phyloP scores from a whole-genome alignment of 208 protist genomes.

The Leishmania major region DNA sequence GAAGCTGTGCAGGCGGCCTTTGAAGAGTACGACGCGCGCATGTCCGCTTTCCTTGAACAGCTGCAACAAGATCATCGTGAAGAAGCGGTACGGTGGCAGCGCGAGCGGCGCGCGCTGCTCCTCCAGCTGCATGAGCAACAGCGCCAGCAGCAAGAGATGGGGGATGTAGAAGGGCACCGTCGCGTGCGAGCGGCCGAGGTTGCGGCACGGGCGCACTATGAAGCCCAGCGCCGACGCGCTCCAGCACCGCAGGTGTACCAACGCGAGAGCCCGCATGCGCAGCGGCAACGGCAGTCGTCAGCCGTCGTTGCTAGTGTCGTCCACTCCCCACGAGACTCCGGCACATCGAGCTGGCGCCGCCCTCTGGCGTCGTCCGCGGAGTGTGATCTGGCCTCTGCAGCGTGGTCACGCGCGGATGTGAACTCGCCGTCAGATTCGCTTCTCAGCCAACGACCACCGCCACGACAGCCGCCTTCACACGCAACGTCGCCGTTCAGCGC shows the following conservation, averaged over 20 bases:
- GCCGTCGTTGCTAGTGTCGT: background rate
- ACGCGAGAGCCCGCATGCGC: background rate
- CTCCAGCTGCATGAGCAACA: constrained; percentile 30
- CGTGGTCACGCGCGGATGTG: background rate
- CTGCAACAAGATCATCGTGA: constrained; percentile 37
- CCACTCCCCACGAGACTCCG: background rate
- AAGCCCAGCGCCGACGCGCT: background rate
- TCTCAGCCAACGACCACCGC: background rate
- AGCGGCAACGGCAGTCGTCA: background rate
- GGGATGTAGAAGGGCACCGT: background rate
- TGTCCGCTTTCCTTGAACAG: constrained; percentile 45
- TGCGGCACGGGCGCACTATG: constrained; percentile 7
- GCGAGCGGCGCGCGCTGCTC: constrained; percentile 38
- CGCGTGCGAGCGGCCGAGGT: constrained; percentile 2
- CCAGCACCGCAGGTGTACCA: background rate
- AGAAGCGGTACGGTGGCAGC: constrained; percentile 39
- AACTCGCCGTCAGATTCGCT: background rate
- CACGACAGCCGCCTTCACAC: background rate
- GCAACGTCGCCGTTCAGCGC: background rate
- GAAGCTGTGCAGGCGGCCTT: constrained; percentile 48
- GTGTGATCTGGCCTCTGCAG: background rate
- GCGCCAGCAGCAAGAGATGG: background rate
- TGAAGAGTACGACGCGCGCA: constrained; percentile 48
- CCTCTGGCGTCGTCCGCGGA: background rate
- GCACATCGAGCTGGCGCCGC: background rate